These are phyloP conservation scores for Curvularia hawaiiensis DNA, from an alignment of 2,329 filamentous ascomycete genomes.

Conservation along the genomic window DNA sequence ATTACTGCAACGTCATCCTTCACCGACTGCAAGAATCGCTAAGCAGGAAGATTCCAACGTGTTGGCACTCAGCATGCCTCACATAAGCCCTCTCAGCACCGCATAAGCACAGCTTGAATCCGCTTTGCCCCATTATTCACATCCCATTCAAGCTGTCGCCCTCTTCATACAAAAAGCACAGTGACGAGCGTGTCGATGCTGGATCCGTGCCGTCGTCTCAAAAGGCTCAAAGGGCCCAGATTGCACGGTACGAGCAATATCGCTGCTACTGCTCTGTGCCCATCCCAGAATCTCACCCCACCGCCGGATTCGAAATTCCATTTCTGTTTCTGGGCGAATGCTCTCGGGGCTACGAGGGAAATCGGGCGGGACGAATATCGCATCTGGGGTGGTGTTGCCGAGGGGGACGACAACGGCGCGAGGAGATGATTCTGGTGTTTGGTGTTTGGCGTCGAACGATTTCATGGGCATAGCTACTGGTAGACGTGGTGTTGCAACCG, in stretches of 20 bases:
- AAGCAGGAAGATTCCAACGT: background rate
- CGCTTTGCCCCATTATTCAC: too few relatives aligned
- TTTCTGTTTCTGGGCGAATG: background rate
- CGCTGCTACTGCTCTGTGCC: background rate
- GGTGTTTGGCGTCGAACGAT: background rate
- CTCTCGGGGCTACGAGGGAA: too few relatives aligned
- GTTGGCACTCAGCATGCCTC: background rate
- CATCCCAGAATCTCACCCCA: background rate
- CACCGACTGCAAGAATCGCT: background rate
- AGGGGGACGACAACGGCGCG: background rate
- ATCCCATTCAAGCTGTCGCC: background rate
- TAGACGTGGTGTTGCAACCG: background rate
- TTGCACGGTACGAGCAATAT: background rate
- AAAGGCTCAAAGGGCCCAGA: background rate
- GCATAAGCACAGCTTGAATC: background rate
- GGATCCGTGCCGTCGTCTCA: constrained; percentile 13
- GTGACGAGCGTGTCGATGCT: constrained; percentile 9
- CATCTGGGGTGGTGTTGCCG: constrained; percentile 1
- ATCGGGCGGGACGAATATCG: background rate
- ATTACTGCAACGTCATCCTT: background rate
- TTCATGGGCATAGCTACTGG: background rate
- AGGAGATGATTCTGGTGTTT: background rate
- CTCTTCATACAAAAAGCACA: constrained; percentile 22
- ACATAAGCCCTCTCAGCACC: background rate
- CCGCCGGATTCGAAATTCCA: background rate